A percentile compares a stretch with the other conserved stretches of the same genome.
phyloP scores from a whole-genome alignment of 1,139 yeast genomes.

The Zhuliangozyma parablackwelliae region DNA sequence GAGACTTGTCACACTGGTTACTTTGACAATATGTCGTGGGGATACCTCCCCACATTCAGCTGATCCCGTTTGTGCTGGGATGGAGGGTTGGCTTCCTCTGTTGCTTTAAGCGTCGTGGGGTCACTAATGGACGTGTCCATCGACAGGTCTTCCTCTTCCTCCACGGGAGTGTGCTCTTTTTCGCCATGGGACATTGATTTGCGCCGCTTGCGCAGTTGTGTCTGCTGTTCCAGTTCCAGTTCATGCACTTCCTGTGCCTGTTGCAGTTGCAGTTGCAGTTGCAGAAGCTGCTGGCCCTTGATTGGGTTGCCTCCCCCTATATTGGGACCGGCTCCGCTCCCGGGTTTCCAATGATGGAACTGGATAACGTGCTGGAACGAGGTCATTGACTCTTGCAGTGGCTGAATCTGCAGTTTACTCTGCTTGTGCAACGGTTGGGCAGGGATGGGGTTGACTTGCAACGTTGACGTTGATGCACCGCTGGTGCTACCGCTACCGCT shows the following conservation, averaged over 20 bases:
- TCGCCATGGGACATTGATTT: slow-evolving; percentile 15
- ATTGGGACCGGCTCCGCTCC: slow-evolving; percentile 15
- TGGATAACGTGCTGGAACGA: slow-evolving; percentile 51
- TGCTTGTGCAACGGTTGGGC: slow-evolving; percentile 44
- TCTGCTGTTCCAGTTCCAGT: too few relatives aligned
- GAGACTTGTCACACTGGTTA: too few relatives aligned
- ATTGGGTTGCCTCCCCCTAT: slow-evolving; percentile 6
- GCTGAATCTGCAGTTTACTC: slow-evolving; percentile 29
- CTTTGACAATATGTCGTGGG: slow-evolving; percentile 16
- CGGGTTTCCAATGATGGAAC: slow-evolving; percentile 51
- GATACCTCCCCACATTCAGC: slow-evolving; percentile 16
- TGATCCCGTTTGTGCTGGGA: slow-evolving; percentile 10
- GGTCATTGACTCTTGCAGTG: slow-evolving; percentile 48
- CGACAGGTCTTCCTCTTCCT: slow-evolving; percentile 10
- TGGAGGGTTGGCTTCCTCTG: slow-evolving; percentile 12
- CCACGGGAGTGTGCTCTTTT: slow-evolving; percentile 1
- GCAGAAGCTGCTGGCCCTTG: neutral
- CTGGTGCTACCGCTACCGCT: too few relatives aligned
- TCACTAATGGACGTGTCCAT: slow-evolving; percentile 12
- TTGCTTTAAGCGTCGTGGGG: slow-evolving; percentile 5
- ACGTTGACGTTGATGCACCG: slow-evolving; percentile 27
- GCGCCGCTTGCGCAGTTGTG: slow-evolving; percentile 17
- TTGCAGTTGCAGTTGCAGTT: too few relatives aligned
- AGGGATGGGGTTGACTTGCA: slow-evolving; percentile 43
- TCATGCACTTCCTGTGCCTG: neutral